Evolutionary conservation across 2,329 filamentous ascomycete genomes (phyloP).

Genomic region (Fusarium avenaceum): DNA sequence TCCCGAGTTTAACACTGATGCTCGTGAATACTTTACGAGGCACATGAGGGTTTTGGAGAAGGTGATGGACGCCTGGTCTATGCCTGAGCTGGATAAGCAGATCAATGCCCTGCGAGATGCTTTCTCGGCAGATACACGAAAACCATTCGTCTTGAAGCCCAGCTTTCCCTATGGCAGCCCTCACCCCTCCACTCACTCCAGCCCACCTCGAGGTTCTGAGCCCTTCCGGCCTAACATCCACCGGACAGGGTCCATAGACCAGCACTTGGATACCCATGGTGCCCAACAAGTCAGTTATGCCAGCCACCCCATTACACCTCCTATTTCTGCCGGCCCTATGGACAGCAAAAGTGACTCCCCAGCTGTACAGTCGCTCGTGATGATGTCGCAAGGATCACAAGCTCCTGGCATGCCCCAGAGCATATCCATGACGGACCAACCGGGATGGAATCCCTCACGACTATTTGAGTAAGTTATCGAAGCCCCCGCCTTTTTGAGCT

Average conservation of each 20-base stretch:
- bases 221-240: conserved; percentile 64
- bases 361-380: conserved; percentile 77
- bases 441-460: conserved; percentile 84
- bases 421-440: conserved; percentile 73
- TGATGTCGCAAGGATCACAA: conserved; percentile 75
- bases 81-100: conserved; percentile 90
- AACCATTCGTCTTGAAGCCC: conserved; percentile 89
- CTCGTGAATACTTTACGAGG: conserved; percentile 88
- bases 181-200: conserved; percentile 72
- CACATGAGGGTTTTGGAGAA: conserved; percentile 95
- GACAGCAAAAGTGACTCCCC: conserved; percentile 84
- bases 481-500: too few relatives aligned
- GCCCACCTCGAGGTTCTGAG: conserved; percentile 68
- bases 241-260: conserved; percentile 65
- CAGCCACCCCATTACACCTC: conserved; percentile 82
- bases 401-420: conserved; percentile 65
- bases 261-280: conserved; percentile 66
- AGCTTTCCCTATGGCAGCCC: conserved; percentile 90
- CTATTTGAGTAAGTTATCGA: conserved; percentile 86
- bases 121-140: conserved; percentile 87
- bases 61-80: conserved; percentile 85
- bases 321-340: conserved; percentile 78
- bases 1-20: conserved; percentile 85
- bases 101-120: conserved; percentile 90
- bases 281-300: conserved; percentile 75